phyloP scores from a whole-genome alignment of 1,284 basidiomycete genomes.

The Retiboletus fuscus region DNA sequence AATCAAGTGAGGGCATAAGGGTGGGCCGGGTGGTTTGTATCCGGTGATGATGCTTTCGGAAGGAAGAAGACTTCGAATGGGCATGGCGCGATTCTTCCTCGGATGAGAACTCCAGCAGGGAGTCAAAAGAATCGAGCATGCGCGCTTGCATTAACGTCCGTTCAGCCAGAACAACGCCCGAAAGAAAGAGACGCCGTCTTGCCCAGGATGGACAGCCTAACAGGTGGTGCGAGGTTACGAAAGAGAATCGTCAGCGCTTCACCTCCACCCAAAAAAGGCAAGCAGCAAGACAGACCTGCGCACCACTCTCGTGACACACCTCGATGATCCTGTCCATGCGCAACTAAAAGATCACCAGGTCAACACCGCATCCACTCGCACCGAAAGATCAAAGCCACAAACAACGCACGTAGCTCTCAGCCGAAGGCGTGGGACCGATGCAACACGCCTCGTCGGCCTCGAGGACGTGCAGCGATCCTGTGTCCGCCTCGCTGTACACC shows the following conservation, averaged over 20 bases:
- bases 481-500: constrained; percentile 90
- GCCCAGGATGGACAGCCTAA: constrained; percentile 87
- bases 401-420: constrained; percentile 87
- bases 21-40: no score
- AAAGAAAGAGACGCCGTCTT: constrained; percentile 32
- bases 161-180: constrained; percentile 8
- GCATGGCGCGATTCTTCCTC: no score
- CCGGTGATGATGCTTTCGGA: no score
- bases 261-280: background rate
- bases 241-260: constrained; percentile 20
- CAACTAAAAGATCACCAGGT: constrained; percentile 63
- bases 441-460: constrained; percentile 96
- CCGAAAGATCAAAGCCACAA: background rate
- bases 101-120: background rate
- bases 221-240: background rate
- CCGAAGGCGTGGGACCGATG: constrained; percentile 89
- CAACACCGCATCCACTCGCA: background rate
- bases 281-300: constrained; percentile 70
- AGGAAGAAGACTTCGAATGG: no score
- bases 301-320: constrained; percentile 82
- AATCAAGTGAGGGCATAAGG: no score
- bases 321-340: constrained; percentile 90
- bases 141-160: background rate
- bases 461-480: constrained; percentile 80
- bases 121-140: background rate